phyloP scores from a whole-genome alignment of 441 rosid genomes.

The Bocquillonia castaneifolia region DNA sequence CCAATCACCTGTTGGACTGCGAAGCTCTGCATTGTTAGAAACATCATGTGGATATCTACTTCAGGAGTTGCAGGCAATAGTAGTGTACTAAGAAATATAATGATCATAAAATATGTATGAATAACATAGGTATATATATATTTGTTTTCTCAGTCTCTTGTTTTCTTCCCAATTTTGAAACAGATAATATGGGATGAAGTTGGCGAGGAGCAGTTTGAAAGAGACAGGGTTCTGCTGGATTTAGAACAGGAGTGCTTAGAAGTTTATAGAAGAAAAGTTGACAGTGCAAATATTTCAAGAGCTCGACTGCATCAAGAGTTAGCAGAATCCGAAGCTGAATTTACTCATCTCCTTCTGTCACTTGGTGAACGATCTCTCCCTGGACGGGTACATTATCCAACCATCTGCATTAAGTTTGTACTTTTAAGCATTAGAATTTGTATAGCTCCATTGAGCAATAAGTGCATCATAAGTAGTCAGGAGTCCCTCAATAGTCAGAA shows the following conservation, averaged over 20 bases:
- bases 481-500: neutral
- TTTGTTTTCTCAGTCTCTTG: constrained; percentile 17
- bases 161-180: constrained; percentile 16
- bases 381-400: constrained; percentile 62
- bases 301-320: constrained; percentile 94
- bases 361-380: constrained; percentile 95
- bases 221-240: constrained; percentile 81
- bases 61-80: constrained; percentile 82
- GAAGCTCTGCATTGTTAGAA: constrained; percentile 63
- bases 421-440: neutral
- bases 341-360: constrained; percentile 89
- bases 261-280: constrained; percentile 91
- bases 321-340: constrained; percentile 96
- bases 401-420: constrained; percentile 4
- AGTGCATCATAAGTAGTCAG: neutral
- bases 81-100: neutral
- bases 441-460: neutral
- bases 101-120: constrained; percentile 3
- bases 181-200: constrained; percentile 99
- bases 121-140: neutral
- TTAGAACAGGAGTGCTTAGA: constrained; percentile 91
- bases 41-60: constrained; percentile 90
- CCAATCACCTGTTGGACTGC: constrained; percentile 58
- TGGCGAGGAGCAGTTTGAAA: constrained; percentile 70
- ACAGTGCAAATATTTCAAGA: constrained; percentile 88